Evolutionary conservation across 106 monocot species (phyloP).

Genomic region (Narthecium ossifragum): DNA sequence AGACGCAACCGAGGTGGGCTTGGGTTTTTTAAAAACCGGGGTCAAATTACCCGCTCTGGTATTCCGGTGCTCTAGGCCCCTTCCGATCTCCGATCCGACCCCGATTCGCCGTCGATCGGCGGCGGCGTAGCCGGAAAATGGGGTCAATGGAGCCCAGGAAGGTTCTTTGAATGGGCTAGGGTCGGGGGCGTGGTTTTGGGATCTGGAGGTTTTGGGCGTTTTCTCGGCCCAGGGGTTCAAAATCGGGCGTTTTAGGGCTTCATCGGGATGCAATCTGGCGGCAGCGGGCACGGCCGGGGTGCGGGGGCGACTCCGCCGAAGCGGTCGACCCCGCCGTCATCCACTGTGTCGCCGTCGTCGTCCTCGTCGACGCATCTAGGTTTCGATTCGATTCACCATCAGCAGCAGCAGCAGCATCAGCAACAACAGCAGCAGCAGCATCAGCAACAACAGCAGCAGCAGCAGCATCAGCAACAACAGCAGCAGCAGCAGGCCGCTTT

Average conservation of each 20-base stretch:
- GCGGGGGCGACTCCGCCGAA: conserved; percentile 21
- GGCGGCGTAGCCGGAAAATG: neutral
- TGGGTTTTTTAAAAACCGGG: conserved; percentile 2
- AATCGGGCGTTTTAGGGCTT: conserved; percentile 6
- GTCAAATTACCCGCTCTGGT: neutral
- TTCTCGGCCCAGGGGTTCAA: neutral
- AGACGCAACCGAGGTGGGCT: neutral
- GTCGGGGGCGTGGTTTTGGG: conserved; percentile 1
- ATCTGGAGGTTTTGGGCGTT: neutral
- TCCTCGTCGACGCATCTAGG: conserved; percentile 44
- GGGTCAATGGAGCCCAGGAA: no score
- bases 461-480: conserved; percentile 24
- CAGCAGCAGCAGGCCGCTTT: conserved; percentile 40
- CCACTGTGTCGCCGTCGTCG: conserved; percentile 40
- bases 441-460: conserved; percentile 23
- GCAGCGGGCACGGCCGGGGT: no score
- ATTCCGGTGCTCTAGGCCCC: no score
- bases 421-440: conserved; percentile 40
- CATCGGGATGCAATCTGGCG: conserved; percentile 19
- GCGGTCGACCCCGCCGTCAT: conserved; percentile 13
- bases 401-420: conserved; percentile 21
- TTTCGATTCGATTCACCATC: conserved; percentile 28
- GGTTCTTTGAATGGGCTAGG: neutral
- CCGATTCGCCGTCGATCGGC: neutral
- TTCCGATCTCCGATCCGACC: no score